Evolutionary conservation across 2,329 filamentous ascomycete species (phyloP).

Genomic region (Chaetomiaceae sp.): DNA sequence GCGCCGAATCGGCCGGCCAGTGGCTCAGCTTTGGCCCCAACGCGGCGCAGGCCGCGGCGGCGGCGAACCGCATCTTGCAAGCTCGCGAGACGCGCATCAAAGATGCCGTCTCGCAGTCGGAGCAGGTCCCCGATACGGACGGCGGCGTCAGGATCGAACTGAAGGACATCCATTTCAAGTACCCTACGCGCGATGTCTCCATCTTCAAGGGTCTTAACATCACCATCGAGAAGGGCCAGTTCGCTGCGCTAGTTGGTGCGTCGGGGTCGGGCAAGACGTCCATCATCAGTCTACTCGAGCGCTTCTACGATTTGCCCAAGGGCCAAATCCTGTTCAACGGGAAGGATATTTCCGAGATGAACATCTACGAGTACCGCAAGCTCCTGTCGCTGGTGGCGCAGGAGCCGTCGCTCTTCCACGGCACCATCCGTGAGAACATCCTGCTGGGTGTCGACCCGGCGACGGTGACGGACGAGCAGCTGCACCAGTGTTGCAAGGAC

Average conservation of each 20-base stretch:
- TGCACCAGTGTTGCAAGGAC: slow-evolving; percentile 52
- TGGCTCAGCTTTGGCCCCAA: slow-evolving; percentile 65
- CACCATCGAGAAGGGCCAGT: slow-evolving; percentile 63
- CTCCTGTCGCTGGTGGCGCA: slow-evolving; percentile 68
- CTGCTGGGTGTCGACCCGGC: slow-evolving; percentile 57
- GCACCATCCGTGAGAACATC: slow-evolving; percentile 65
- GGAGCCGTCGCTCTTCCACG: slow-evolving; percentile 64
- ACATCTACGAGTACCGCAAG: slow-evolving; percentile 59
- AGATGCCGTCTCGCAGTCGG: slow-evolving; percentile 31
- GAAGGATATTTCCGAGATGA: slow-evolving; percentile 53
- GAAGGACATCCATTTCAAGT: slow-evolving; percentile 54
- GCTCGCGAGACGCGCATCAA: slow-evolving; percentile 42
- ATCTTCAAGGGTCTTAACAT: slow-evolving; percentile 60
- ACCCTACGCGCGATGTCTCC: slow-evolving; percentile 53
- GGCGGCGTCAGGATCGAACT: slow-evolving; percentile 55
- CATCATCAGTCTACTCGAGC: slow-evolving; percentile 60
- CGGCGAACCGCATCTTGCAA: slow-evolving; percentile 56
- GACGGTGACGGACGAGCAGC: slow-evolving; percentile 46
- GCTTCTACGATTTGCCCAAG: slow-evolving; percentile 64
- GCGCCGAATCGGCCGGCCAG: slow-evolving; percentile 62
- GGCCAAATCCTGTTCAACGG: slow-evolving; percentile 64
- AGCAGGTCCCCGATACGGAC: slow-evolving; percentile 41
- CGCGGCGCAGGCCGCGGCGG: slow-evolving; percentile 54
- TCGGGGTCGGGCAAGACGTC: slow-evolving; percentile 71
- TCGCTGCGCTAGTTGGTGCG: slow-evolving; percentile 65